Evolutionary conservation across 306 rosid species (phyloP).

Genomic region (Malus domestica): DNA sequence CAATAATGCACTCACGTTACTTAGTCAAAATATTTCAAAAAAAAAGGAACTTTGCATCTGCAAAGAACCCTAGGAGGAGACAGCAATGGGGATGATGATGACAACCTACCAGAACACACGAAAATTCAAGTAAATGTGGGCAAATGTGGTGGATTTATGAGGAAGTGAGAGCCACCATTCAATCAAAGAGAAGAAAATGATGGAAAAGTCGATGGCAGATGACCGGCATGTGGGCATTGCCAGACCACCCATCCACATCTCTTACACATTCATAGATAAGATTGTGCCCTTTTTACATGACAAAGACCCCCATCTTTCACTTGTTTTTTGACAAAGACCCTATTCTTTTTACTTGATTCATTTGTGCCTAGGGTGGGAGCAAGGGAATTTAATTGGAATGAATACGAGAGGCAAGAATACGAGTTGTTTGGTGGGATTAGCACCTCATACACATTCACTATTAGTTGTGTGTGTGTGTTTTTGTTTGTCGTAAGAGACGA

Average conservation of each 20-base stretch:
- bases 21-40: neutral
- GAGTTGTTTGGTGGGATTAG: neutral
- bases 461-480: neutral
- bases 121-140: neutral
- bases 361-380: slow-evolving; percentile 6
- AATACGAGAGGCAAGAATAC: neutral
- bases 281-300: slow-evolving; percentile 37
- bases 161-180: neutral
- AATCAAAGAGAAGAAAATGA: neutral
- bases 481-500: neutral
- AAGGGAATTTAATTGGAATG: neutral
- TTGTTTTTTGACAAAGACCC: neutral
- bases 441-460: neutral
- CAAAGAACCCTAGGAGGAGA: slow-evolving; percentile 21
- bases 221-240: slow-evolving; percentile 35
- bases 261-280: slow-evolving; percentile 16
- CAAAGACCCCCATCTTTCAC: slow-evolving; percentile 29
- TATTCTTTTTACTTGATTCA: neutral
- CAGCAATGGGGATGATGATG: slow-evolving; percentile 11
- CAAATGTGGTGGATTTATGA: neutral
- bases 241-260: slow-evolving; percentile 39
- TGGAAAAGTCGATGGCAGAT: neutral
- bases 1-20: slow-evolving; percentile 25
- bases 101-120: slow-evolving; percentile 5
- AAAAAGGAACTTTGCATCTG: neutral